Evolutionary conservation across 495 filamentous ascomycete species (phyloP), one percentile per base, ranked within the genome.

Genomic region (Jackrogersella multiformis): DNA sequence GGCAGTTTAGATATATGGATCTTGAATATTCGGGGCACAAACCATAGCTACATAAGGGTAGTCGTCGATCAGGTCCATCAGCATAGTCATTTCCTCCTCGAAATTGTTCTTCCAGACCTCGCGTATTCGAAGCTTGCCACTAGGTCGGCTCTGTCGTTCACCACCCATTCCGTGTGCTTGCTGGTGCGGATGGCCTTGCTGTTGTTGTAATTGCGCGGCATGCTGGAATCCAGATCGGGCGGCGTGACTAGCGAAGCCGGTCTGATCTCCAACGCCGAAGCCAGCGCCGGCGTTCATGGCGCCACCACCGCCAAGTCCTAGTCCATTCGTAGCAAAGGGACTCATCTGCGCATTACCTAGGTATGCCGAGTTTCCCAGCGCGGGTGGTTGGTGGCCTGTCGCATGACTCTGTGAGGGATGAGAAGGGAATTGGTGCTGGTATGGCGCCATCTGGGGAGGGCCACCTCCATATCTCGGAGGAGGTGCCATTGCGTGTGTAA

Each of bases 1-100:
- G n/a, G 32, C 9, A 10, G 7, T 30, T 41, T 45, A 18, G 38
- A 28, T 8, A 20, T 18, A 3, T 15, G 21, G 15, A 24, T 5
- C 2, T 34, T 48, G 32, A 54, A 23, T 23, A 41, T 51, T 32
- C 35, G 2, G 21, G 9, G 16, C 30, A 54, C 77, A 79, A 81
- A 98, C 94, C 96, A 98, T 97, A 74, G 92, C 92, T 76, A 98
- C 91, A 73, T 94, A 98, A 24, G 93, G 92, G 77, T 94, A 98
- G 61, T 89, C 90, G 51, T 97, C 91, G 49, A 97, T 86, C 73
- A 98, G 78, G 39, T 87, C 83, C 71, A 96, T 83, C 66, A 99
- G 76, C 23, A 88, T 76, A 4, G 84, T 86, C 88, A 99, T 92
- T 80, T 99, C 95, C 68, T 94, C 89, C n/a, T 89, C 85, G 57